Evolutionary conservation across 83 land plant species (phyloP).

Genomic region (Thuja plicata): DNA sequence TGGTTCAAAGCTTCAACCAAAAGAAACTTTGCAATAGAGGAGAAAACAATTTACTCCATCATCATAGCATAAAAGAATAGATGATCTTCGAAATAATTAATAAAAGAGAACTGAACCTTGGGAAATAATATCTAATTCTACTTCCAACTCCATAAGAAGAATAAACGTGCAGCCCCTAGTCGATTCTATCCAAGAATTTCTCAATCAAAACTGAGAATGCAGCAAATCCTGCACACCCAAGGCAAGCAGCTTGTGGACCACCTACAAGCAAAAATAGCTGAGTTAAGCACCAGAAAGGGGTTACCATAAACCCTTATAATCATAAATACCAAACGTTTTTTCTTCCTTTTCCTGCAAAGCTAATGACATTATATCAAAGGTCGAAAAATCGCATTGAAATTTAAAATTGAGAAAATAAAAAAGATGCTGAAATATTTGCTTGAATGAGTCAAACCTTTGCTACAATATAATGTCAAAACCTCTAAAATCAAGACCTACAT

Average conservation of each 20-base stretch:
- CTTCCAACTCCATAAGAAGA: not conserved
- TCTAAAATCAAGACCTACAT: not conserved
- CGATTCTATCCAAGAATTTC: conserved; percentile 77
- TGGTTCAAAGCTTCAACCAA: not conserved
- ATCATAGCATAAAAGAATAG: not conserved
- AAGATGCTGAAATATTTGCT: not conserved
- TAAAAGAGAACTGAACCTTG: not conserved
- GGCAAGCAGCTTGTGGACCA: conserved; percentile 91
- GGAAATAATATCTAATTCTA: not conserved
- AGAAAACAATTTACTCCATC: not conserved
- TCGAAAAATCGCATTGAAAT: not conserved
- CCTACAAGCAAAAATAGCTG: conserved; percentile 40
- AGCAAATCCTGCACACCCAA: conserved; percentile 98
- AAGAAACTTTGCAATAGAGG: not conserved
- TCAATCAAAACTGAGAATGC: conserved; percentile 91
- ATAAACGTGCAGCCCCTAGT: conserved; percentile 13
- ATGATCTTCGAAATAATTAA: not conserved
- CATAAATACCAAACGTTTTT: not conserved
- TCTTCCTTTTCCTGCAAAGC: not conserved
- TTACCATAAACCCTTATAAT: not conserved
- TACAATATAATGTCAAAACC: not conserved
- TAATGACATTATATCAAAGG: not conserved
- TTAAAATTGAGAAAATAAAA: not conserved
- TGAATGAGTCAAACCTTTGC: not conserved
- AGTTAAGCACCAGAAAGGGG: not conserved